phyloP scores from a whole-genome alignment of 139 green algal genomes.

The Auxenochlorella protothecoides region DNA sequence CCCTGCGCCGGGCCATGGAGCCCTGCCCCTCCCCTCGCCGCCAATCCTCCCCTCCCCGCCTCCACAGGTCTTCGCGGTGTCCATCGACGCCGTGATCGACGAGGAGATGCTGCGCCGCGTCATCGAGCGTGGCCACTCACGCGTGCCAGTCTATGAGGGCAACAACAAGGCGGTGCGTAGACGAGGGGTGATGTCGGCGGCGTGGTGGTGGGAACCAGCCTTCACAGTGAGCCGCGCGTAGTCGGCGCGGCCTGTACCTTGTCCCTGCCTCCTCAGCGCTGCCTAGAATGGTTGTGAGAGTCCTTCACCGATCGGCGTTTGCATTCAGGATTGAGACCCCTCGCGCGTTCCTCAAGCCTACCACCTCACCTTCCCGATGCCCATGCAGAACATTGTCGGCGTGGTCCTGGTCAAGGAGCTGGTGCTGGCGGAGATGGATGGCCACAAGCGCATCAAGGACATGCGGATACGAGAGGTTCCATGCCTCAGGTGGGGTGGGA shows the following conservation, averaged over 20 bases:
- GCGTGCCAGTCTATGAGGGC: conserved; percentile 5
- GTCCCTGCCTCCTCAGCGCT: no score
- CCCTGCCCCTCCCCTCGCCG: no score
- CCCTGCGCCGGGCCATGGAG: no score
- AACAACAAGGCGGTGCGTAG: neutral
- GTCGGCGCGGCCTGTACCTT: neutral
- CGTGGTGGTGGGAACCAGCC: neutral
- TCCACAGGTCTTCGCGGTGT: conserved; percentile 10
- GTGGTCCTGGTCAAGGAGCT: conserved; percentile 85
- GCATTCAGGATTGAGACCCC: no score
- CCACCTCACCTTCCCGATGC: no score
- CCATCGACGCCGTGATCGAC: conserved; percentile 10
- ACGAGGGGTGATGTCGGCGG: no score
- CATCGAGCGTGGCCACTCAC: conserved; percentile 8
- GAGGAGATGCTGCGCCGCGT: conserved; percentile 3
- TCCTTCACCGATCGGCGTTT: no score
- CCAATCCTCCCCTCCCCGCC: no score
- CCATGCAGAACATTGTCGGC: conserved; percentile 34
- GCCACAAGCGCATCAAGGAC: neutral
- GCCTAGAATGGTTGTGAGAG: no score
- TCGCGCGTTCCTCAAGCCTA: no score
- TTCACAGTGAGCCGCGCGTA: neutral
- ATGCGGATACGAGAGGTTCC: conserved; percentile 33
- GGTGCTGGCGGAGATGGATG: conserved; percentile 3
- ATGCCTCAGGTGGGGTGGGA: conserved; percentile 13